Evolutionary conservation across 2,329 filamentous ascomycete species (phyloP), one percentile per base, ranked within the genome.

Genomic region (Cladorrhinum sp.): DNA sequence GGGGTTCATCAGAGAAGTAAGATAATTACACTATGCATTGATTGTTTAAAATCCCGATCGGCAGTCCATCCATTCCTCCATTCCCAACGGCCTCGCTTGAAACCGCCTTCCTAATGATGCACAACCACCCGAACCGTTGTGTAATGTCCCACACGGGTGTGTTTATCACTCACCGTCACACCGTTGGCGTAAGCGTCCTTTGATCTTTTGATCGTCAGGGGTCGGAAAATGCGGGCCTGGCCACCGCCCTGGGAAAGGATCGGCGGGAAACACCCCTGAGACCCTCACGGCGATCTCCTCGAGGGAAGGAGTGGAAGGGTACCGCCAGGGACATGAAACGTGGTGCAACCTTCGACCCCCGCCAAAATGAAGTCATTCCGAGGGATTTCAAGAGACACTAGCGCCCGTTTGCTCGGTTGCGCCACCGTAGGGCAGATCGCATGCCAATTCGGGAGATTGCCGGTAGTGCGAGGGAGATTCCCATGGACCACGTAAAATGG

Each of bases 161-260:
- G 16, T 57, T 20, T 51, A n/a, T 18, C 55, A 21, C 49, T 49
- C 46, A 26, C 33, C 24, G 24, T 49, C 21, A 53, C 36, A 54
- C 59, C 53, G 26, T 56, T 21, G 49, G 48, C 42, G 48, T 30
- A 36, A 24, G 23, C 21, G 18, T 46, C 20, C 36, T 50, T 48
- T n/a, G n/a, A n/a, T 10, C 48, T 28, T 23, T 50, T 49, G 63
- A 65, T 63, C 55, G 56, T 63, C 63, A 65, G 63, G 63, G 59
- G 63, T 36, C 30, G n/a, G 21, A 3, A 58, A 52, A 53, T 61
- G 60, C 60, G 63, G 61, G 50, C 36, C 10, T 28, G 39, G 33
- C 14, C 30, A 33, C 57, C 50, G 59, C 52, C 49, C 53, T 61
- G 52, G 58, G 55, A 30, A 61, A 63, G 59, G 61, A 65, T 65